phyloP scores from a whole-genome alignment of 2,329 filamentous ascomycete species.

The Calonectria ilicicola region DNA sequence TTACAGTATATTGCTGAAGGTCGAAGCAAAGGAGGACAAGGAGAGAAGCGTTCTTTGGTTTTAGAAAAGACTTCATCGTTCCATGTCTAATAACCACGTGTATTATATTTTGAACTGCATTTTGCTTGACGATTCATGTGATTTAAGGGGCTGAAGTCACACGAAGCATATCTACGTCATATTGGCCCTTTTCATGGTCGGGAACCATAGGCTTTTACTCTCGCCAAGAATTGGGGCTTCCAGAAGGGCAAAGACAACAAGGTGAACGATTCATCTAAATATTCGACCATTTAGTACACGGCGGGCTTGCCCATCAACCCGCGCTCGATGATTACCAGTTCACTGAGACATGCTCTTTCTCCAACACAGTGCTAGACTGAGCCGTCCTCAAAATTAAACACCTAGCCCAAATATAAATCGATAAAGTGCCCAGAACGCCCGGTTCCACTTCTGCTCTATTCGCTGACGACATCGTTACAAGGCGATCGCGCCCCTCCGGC shows the following conservation, averaged over 20 bases:
- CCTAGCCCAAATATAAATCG: slow-evolving; percentile 41
- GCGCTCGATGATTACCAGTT: slow-evolving; percentile 30
- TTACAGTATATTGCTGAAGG: slow-evolving; percentile 35
- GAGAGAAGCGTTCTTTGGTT: slow-evolving; percentile 33
- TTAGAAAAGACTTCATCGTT: background rate
- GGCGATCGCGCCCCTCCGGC: slow-evolving; percentile 85
- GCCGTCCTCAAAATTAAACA: slow-evolving; percentile 40
- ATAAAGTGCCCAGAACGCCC: slow-evolving; percentile 43
- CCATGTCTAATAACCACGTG: no score
- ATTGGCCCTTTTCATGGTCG: background rate
- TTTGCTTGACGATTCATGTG: background rate
- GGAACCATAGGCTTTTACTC: background rate
- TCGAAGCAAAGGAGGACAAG: slow-evolving; percentile 6
- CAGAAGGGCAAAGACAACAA: slow-evolving; percentile 17
- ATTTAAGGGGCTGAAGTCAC: no score
- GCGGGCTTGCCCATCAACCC: slow-evolving; percentile 20
- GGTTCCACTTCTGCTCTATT: slow-evolving; percentile 39
- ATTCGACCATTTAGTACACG: slow-evolving; percentile 39
- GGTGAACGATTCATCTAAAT: slow-evolving; percentile 34
- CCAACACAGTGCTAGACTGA: slow-evolving; percentile 17
- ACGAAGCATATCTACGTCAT: background rate
- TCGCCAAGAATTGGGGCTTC: background rate
- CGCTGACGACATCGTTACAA: slow-evolving; percentile 57
- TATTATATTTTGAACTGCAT: background rate
- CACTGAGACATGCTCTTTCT: slow-evolving; percentile 12